Evolutionary conservation across 352 stramenopile species (phyloP).

Genomic region (Globisporangium solare): DNA sequence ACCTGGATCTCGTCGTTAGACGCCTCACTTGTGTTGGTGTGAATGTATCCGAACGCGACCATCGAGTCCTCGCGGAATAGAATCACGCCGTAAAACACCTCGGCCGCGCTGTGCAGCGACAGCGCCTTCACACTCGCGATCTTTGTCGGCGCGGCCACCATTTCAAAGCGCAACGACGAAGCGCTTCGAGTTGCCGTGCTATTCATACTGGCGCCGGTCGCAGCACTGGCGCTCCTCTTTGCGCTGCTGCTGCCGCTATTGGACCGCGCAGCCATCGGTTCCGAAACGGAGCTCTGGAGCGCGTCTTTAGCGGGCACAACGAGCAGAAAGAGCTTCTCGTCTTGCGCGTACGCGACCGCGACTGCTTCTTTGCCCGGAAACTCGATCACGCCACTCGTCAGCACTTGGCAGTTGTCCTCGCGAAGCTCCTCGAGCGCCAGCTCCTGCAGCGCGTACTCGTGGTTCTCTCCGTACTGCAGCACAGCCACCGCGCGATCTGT

Average conservation of each 20-base stretch:
- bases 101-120: conserved; percentile 17
- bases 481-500: conserved; percentile 57
- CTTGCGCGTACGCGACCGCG: conserved; percentile 45
- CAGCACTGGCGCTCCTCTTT: not conserved
- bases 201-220: not conserved
- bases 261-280: not conserved
- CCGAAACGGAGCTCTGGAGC: not conserved
- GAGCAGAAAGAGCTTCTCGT: conserved; percentile 29
- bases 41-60: conserved; percentile 58
- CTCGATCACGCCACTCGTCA: conserved; percentile 45
- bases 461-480: conserved; percentile 22
- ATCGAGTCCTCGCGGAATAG: conserved; percentile 55
- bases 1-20: not conserved
- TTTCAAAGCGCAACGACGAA: conserved; percentile 41
- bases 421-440: conserved; percentile 27
- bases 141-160: conserved; percentile 43
- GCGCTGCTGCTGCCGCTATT: not conserved
- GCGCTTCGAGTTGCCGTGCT: not conserved
- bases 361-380: conserved; percentile 28
- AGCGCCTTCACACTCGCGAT: conserved; percentile 43
- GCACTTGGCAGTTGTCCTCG: conserved; percentile 25
- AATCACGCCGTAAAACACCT: conserved; percentile 54
- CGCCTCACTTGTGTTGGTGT: conserved; percentile 18
- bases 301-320: conserved; percentile 13
- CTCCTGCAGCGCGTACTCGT: conserved; percentile 33